Percentiles rank a stretch among this genome's conserved stretches.
These are phyloP conservation scores for Ascochyta lentis DNA, from an alignment of 2,329 filamentous ascomycete species.

Conservation along the genomic window DNA sequence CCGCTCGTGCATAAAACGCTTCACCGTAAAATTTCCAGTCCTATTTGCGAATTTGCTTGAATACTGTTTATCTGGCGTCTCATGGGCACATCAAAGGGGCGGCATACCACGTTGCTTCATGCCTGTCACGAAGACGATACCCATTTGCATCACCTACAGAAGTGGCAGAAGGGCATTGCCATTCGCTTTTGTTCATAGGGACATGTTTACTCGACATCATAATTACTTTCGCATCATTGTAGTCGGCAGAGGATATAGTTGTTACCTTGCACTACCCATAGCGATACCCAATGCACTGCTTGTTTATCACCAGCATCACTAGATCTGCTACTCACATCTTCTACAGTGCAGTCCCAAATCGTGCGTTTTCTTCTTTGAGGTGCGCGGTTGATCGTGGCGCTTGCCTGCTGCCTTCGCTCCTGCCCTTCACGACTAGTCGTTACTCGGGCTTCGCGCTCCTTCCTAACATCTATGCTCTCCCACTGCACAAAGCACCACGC, in stretches of 20 bases:
- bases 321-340: neutral
- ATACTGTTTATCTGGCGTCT: constrained; percentile 7
- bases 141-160: constrained; percentile 1
- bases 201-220: neutral
- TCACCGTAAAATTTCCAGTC: constrained; percentile 10
- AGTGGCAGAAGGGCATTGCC: neutral
- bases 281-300: constrained; percentile 8
- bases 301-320: neutral
- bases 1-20: constrained; percentile 16
- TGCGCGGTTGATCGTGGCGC: neutral
- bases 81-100: constrained; percentile 2
- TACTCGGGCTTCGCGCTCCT: neutral
- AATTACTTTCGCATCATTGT: neutral
- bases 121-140: constrained; percentile 13
- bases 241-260: neutral
- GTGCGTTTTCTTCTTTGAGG: neutral
- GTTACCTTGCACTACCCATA: neutral
- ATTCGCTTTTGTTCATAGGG: neutral
- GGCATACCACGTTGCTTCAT: constrained; percentile 6
- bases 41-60: constrained; percentile 30
- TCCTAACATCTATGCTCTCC: neutral
- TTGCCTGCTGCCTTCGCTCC: constrained; percentile 2
- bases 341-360: neutral
- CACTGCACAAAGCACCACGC: neutral
- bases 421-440: neutral